A percentile compares a stretch with the other conserved stretches of the same genome.
Conservation (phyloP, 345 rosid genomes). For the Populus euphratica region DNA sequence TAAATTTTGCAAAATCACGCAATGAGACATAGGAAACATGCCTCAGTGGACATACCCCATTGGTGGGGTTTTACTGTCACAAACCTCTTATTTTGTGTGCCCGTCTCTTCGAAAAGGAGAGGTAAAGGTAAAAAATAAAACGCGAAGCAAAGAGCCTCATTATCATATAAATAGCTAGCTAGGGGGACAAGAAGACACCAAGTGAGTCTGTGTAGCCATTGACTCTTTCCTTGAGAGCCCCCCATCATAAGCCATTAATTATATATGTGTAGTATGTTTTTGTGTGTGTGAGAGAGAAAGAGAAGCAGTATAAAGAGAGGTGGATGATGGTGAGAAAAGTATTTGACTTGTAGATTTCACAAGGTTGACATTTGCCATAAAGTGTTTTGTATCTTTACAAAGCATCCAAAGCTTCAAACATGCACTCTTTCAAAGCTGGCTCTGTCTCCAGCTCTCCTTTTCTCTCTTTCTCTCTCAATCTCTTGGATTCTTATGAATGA, state of each 20-base stretch:
- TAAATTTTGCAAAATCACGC: conserved; percentile 35
- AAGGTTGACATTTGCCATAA: conserved; percentile 37
- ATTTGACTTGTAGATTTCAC: conserved; percentile 40
- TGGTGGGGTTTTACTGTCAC: conserved; percentile 27
- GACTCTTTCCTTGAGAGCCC: conserved; percentile 25
- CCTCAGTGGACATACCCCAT: conserved; percentile 22
- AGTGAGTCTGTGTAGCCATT: conserved; percentile 44
- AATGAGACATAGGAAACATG: conserved; percentile 25
- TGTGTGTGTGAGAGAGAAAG: not conserved
- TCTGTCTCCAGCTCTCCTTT: conserved; percentile 1
- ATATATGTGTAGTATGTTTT: conserved; percentile 9
- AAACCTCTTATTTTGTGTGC: conserved; percentile 1
- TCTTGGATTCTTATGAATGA: conserved; percentile 37
- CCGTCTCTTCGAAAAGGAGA: conserved; percentile 1
- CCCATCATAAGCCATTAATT: conserved; percentile 38
- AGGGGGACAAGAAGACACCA: conserved; percentile 56
- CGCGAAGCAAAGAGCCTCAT: not conserved
- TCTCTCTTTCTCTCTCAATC: not conserved
- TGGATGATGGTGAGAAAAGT: conserved; percentile 26
- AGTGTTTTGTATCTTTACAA: conserved; percentile 22
- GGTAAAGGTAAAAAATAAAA: conserved; percentile 1
- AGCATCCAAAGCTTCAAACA: conserved; percentile 35
- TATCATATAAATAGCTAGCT: conserved; percentile 10
- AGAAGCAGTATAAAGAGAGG: conserved; percentile 1
- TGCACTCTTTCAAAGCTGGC: conserved; percentile 7